A percentile compares a stretch with the other conserved stretches of the same genome.
phyloP scores from a whole-genome alignment of 371 early-diverging fungal genomes.

The Capniomyces stellatus region DNA sequence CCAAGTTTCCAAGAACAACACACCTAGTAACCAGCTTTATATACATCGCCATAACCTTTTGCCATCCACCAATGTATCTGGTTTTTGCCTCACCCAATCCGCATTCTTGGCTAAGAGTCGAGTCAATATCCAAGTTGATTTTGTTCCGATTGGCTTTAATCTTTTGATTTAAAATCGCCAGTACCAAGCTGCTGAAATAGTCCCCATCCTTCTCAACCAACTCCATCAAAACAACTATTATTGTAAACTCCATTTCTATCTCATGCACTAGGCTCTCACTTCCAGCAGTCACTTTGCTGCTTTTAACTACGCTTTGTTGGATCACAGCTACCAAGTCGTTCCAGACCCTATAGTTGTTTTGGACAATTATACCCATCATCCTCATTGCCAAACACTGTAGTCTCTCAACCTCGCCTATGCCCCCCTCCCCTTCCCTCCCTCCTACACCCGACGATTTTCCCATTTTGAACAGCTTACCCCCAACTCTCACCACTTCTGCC shows the following conservation, averaged over 20 bases:
- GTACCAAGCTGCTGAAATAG: not conserved
- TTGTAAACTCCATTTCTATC: not conserved
- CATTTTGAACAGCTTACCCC: not conserved
- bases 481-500: not conserved
- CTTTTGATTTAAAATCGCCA: not conserved
- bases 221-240: not conserved
- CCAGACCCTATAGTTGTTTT: not conserved
- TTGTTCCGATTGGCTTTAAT: not conserved
- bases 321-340: not conserved
- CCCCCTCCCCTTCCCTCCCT: too few species aligned
- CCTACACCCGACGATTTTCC: not conserved
- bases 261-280: not conserved
- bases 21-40: not conserved
- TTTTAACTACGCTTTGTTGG: not conserved
- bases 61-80: not conserved
- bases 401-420: too few species aligned
- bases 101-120: too few species aligned
- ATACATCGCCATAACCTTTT: not conserved
- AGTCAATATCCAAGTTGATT: not conserved
- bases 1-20: not conserved
- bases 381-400: not conserved
- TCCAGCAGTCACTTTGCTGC: not conserved
- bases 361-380: not conserved
- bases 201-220: not conserved
- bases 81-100: too few species aligned